phyloP scores from a whole-genome alignment of 352 stramenopile genomes.

The Thalassiosira gravida region DNA sequence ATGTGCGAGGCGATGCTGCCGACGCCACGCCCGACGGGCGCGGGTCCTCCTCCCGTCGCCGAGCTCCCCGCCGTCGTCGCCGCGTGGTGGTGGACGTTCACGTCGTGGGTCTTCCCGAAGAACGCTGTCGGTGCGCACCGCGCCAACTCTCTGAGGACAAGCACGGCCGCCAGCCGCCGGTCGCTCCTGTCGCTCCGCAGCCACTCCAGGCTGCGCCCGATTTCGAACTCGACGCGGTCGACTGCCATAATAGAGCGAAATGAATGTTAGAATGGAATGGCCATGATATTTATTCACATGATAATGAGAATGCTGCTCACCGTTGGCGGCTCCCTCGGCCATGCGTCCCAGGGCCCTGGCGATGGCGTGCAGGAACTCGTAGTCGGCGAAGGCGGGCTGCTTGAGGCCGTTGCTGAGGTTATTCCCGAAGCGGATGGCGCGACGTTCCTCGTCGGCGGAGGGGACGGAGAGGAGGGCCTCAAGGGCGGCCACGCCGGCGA shows the following conservation, averaged over 20 bases:
- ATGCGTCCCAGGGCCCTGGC: conserved; percentile 78
- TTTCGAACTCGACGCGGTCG: conserved; percentile 82
- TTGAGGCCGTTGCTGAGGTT: conserved; percentile 75
- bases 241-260: conserved; percentile 5
- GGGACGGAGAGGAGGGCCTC: conserved; percentile 75
- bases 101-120: conserved; percentile 75
- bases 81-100: conserved; percentile 13
- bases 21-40: not conserved
- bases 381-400: conserved; percentile 63
- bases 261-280: not conserved
- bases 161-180: conserved; percentile 74
- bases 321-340: conserved; percentile 68
- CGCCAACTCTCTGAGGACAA: conserved; percentile 82
- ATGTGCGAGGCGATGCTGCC: not conserved
- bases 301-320: too few relatives aligned
- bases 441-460: conserved; percentile 78
- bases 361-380: conserved; percentile 81
- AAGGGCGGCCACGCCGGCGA: conserved; percentile 79
- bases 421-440: conserved; percentile 84
- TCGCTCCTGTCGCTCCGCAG: conserved; percentile 77
- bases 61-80: not conserved
- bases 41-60: not conserved
- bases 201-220: conserved; percentile 82
- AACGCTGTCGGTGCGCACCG: conserved; percentile 81
- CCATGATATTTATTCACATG: too few relatives aligned